These are phyloP conservation scores for Selenicereus undatus DNA, from an alignment of 148 eudicot genomes.

Conservation along the genomic window DNA sequence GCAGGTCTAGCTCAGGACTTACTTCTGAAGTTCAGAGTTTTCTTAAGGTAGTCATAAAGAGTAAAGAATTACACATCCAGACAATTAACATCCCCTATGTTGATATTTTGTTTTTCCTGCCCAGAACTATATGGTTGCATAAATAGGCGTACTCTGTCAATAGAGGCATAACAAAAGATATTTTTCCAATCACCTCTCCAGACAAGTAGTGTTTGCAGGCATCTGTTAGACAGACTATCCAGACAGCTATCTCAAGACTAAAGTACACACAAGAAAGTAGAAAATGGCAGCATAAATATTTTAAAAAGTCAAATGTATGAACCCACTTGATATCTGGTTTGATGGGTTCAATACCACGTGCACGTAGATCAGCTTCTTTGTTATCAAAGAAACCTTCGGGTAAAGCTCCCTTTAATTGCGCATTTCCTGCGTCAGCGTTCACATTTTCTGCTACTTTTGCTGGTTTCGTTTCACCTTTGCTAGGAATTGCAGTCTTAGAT, in stretches of 20 bases:
- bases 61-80: not conserved
- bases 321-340: slow-evolving; percentile 84
- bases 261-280: not conserved
- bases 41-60: not conserved
- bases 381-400: slow-evolving; percentile 96
- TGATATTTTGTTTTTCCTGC: not conserved
- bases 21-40: too few species aligned
- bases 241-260: not conserved
- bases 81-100: not conserved
- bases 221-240: not conserved
- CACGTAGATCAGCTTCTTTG: slow-evolving; percentile 90
- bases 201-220: too few species aligned
- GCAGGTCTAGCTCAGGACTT: not conserved
- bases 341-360: slow-evolving; percentile 88
- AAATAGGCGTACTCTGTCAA: not conserved
- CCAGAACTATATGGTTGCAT: not conserved
- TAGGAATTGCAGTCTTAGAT: slow-evolving; percentile 28
- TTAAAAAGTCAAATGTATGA: not conserved
- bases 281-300: not conserved
- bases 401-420: slow-evolving; percentile 56
- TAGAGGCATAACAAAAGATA: not conserved
- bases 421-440: slow-evolving; percentile 32
- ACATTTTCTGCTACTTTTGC: slow-evolving; percentile 25
- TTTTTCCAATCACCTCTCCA: not conserved
- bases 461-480: slow-evolving; percentile 28